phyloP scores from a whole-genome alignment of 2,329 filamentous ascomycete genomes.

The Curvularia spicifera region DNA sequence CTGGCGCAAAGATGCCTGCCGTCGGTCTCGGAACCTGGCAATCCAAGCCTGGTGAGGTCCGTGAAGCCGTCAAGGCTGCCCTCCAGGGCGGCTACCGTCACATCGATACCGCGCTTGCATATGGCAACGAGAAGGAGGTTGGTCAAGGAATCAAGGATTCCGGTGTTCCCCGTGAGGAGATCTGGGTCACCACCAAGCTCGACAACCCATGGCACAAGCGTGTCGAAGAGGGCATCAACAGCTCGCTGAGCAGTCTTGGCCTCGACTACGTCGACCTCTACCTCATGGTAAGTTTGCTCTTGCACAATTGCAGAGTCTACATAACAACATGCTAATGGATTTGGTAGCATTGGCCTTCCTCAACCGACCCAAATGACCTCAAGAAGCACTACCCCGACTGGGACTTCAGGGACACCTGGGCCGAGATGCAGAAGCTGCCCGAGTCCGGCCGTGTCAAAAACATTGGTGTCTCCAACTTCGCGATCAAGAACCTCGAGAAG shows the following conservation, averaged over 20 bases:
- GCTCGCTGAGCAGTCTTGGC: conserved; percentile 67
- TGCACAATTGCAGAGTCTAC: too few relatives aligned
- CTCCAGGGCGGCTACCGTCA: conserved; percentile 74
- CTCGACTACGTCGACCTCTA: conserved; percentile 73
- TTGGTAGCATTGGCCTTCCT: conserved; percentile 65
- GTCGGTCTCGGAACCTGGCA: conserved; percentile 83
- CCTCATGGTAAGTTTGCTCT: conserved; percentile 58
- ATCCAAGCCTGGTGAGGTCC: conserved; percentile 71
- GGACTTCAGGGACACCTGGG: conserved; percentile 82
- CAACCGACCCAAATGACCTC: conserved; percentile 65
- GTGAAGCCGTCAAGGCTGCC: conserved; percentile 72
- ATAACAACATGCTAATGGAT: conserved; percentile 8
- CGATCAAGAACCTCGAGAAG: conserved; percentile 78
- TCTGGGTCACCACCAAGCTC: conserved; percentile 83
- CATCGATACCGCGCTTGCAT: conserved; percentile 78
- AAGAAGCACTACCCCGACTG: conserved; percentile 77
- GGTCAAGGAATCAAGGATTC: conserved; percentile 73
- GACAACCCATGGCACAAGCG: conserved; percentile 75
- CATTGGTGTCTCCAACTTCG: conserved; percentile 88
- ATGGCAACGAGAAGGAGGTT: conserved; percentile 79
- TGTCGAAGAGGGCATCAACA: conserved; percentile 65
- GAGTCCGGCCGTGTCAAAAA: conserved; percentile 75
- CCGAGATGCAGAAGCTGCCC: conserved; percentile 72
- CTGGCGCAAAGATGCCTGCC: conserved; percentile 78
- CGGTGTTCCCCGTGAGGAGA: conserved; percentile 68